phyloP scores from a whole-genome alignment of 2,329 filamentous ascomycete genomes.

The Grosmannia penicillata region DNA sequence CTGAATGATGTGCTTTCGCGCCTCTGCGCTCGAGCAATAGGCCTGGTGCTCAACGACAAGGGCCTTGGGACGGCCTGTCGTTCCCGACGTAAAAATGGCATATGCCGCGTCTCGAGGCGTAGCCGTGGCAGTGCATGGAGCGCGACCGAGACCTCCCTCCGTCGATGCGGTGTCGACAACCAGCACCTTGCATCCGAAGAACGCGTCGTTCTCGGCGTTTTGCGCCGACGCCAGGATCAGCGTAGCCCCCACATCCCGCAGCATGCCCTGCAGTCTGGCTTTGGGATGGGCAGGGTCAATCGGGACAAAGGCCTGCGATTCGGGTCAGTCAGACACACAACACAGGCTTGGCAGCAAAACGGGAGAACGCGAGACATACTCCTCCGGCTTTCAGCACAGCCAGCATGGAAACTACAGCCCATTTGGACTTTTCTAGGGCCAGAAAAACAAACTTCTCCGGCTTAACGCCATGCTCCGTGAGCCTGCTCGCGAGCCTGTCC shows the following conservation, averaged over 20 bases:
- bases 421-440: constrained; percentile 51
- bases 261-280: neutral
- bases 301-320: constrained; percentile 33
- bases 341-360: too few relatives aligned
- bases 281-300: constrained; percentile 28
- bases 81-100: constrained; percentile 44
- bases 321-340: too few relatives aligned
- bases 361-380: too few relatives aligned
- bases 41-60: constrained; percentile 47
- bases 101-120: constrained; percentile 33
- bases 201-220: constrained; percentile 9
- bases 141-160: too few relatives aligned
- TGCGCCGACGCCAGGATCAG: neutral
- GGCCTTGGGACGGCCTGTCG: constrained; percentile 41
- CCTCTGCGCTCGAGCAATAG: constrained; percentile 37
- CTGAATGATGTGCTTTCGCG: constrained; percentile 31
- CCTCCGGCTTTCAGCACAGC: constrained; percentile 42
- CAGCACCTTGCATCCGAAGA: too few relatives aligned
- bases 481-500: constrained; percentile 19
- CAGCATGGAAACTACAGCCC: constrained; percentile 55
- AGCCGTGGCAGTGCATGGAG: constrained; percentile 7
- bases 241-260: neutral
- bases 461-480: constrained; percentile 28
- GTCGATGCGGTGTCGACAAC: too few relatives aligned
- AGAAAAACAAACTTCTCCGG: constrained; percentile 33